Evolutionary conservation across 1,284 basidiomycete species (phyloP).

Genomic region (Ustilago nuda): DNA sequence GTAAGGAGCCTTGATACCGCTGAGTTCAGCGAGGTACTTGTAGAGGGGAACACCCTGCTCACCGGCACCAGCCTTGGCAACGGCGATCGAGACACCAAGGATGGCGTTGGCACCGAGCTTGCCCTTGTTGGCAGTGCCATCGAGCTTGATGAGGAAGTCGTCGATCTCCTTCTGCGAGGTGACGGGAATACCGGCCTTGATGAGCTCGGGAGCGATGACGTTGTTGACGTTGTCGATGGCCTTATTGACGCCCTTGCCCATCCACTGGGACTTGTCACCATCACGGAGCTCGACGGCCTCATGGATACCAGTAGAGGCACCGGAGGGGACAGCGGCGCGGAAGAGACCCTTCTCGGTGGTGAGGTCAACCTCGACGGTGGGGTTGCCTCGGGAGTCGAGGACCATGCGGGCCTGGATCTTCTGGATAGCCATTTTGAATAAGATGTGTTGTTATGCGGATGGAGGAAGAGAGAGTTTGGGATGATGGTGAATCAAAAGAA

Average conservation of each 20-base stretch:
- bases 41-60: conserved; percentile 85
- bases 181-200: conserved; percentile 86
- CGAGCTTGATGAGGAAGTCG: conserved; percentile 97
- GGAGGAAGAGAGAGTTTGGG: neutral
- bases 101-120: conserved; percentile 99
- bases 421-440: conserved; percentile 59
- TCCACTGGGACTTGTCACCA: conserved; percentile 89
- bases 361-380: conserved; percentile 69
- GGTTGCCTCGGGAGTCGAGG: conserved; percentile 69
- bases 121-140: conserved; percentile 98
- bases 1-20: conserved; percentile 92
- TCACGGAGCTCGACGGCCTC: conserved; percentile 99
- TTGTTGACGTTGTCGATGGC: conserved; percentile 96
- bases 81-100: conserved; percentile 97
- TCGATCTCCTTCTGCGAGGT: conserved; percentile 96
- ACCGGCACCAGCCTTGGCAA: conserved; percentile 86
- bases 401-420: conserved; percentile 64
- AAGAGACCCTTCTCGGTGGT: conserved; percentile 77
- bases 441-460: conserved; percentile 6
- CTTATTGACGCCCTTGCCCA: conserved; percentile 90
- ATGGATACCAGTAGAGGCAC: conserved; percentile 97
- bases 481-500: conserved; percentile 22
- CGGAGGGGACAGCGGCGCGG: conserved; percentile 95
- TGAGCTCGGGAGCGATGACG: conserved; percentile 87
- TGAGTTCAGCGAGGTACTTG: conserved; percentile 93